Conservation (phyloP, 108 stramenopile genomes). For the Fragilaria radians region DNA sequence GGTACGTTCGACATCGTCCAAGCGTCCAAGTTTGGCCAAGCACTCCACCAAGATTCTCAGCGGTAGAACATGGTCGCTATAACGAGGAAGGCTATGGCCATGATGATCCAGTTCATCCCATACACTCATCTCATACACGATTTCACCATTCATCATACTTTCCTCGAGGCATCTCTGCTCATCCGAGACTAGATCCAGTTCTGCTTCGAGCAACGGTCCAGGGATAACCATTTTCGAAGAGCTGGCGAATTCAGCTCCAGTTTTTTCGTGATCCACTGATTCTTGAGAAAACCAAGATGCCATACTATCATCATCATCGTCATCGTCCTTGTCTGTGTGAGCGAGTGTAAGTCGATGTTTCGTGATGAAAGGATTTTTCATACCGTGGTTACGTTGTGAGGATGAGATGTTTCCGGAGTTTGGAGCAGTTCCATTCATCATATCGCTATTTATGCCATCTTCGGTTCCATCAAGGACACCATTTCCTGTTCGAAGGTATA, state of each 20-base stretch:
- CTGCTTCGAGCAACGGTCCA: constrained; percentile 54
- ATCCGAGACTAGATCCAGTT: constrained; percentile 77
- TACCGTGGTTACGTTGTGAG: constrained; percentile 3
- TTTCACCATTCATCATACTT: constrained; percentile 14
- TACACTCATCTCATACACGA: constrained; percentile 1
- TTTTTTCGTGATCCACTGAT: not conserved
- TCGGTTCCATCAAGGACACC: constrained; percentile 5
- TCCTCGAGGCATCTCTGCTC: constrained; percentile 74
- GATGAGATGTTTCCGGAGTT: not conserved
- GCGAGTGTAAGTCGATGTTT: constrained; percentile 20
- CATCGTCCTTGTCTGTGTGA: constrained; percentile 10
- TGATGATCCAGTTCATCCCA: constrained; percentile 7
- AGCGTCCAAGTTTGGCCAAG: constrained; percentile 50
- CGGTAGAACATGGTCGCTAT: constrained; percentile 62
- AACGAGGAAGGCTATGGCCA: constrained; percentile 32
- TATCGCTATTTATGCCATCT: not conserved
- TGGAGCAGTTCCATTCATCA: not conserved
- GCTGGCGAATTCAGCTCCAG: not conserved
- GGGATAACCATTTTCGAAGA: constrained; percentile 40
- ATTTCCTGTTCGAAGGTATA: constrained; percentile 64
- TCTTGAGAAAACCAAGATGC: not conserved
- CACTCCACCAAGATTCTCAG: constrained; percentile 79
- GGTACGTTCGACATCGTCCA: constrained; percentile 78
- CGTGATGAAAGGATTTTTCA: constrained; percentile 37
- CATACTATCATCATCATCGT: constrained; percentile 14